These are phyloP conservation scores for Aspergillus quadrilineatus DNA, from an alignment of 2,329 filamentous ascomycete genomes.

Conservation along the genomic window DNA sequence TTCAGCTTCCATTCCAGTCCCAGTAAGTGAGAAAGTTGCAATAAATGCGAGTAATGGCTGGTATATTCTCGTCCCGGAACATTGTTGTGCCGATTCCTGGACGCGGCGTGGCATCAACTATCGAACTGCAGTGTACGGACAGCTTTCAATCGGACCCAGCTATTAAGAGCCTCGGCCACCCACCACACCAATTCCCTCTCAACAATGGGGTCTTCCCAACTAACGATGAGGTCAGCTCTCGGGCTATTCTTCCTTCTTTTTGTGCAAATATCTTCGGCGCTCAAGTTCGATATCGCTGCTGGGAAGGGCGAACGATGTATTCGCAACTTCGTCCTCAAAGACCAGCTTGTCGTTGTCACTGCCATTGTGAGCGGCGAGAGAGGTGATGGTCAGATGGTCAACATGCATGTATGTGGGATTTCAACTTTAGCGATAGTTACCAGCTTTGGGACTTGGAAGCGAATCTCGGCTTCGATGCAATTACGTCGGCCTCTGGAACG, in stretches of 20 bases:
- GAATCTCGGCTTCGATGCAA: not conserved
- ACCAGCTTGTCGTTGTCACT: conserved; percentile 93
- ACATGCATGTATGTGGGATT: conserved; percentile 72
- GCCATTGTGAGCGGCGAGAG: conserved; percentile 80
- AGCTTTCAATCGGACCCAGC: conserved; percentile 24
- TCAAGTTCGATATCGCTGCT: conserved; percentile 91
- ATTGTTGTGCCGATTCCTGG: conserved; percentile 32
- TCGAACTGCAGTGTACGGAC: conserved; percentile 23
- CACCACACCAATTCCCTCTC: conserved; percentile 18
- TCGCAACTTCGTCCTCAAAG: conserved; percentile 88
- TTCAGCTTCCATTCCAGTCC: too few relatives aligned
- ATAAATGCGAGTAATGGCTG: not conserved
- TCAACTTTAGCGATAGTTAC: not conserved
- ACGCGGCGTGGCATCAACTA: conserved; percentile 39
- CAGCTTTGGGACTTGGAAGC: not conserved
- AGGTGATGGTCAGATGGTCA: conserved; percentile 89
- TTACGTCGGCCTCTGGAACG: conserved; percentile 6
- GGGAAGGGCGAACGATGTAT: conserved; percentile 81
- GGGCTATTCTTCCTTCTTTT: conserved; percentile 36
- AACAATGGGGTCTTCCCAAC: conserved; percentile 33
- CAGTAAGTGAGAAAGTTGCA: too few relatives aligned
- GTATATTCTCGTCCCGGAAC: conserved; percentile 23
- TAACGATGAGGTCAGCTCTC: conserved; percentile 33
- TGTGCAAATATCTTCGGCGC: conserved; percentile 54
- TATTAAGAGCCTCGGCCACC: conserved; percentile 17